phyloP scores from a whole-genome alignment of 1,284 basidiomycete genomes.

The Puccinia hordei region DNA sequence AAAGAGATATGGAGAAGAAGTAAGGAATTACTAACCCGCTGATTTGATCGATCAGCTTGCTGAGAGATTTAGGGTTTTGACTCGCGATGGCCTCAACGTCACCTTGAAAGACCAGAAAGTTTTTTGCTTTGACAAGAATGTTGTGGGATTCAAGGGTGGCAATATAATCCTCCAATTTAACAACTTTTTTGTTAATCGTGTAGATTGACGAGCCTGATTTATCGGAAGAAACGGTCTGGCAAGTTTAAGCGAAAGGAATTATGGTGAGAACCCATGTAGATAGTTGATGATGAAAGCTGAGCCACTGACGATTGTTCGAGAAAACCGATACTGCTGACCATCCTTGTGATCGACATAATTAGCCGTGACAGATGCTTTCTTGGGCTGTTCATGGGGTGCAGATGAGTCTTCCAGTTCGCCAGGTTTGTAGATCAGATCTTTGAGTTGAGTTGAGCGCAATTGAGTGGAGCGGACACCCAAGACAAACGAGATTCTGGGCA shows the following conservation, averaged over 20 bases:
- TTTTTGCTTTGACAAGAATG: constrained; percentile 97
- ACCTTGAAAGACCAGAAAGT: constrained; percentile 99
- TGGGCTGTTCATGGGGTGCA: constrained; percentile 44
- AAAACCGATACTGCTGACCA: constrained; percentile 58
- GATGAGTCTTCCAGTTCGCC: constrained; percentile 35
- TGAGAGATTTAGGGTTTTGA: constrained; percentile 86
- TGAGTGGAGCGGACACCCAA: constrained; percentile 93
- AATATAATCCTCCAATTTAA: constrained; percentile 83
- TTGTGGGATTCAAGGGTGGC: constrained; percentile 81
- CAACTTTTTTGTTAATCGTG: constrained; percentile 74
- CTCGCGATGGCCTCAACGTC: constrained; percentile 98
- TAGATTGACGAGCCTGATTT: constrained; percentile 83
- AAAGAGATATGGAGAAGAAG: background rate
- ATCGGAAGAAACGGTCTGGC: constrained; percentile 70
- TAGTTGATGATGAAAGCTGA: background rate
- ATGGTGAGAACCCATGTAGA: background rate
- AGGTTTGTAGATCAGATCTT: constrained; percentile 92
- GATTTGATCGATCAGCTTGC: constrained; percentile 91
- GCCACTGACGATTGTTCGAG: constrained; percentile 52
- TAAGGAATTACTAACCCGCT: constrained; percentile 65
- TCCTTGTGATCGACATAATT: constrained; percentile 57
- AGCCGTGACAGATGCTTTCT: constrained; percentile 58
- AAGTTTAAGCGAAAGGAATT: background rate
- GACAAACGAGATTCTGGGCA: constrained; percentile 80
- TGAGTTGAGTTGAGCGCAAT: constrained; percentile 86